Conservation (phyloP, 2,329 filamentous ascomycete species). For the Scopulariopsis brevicaulis region DNA sequence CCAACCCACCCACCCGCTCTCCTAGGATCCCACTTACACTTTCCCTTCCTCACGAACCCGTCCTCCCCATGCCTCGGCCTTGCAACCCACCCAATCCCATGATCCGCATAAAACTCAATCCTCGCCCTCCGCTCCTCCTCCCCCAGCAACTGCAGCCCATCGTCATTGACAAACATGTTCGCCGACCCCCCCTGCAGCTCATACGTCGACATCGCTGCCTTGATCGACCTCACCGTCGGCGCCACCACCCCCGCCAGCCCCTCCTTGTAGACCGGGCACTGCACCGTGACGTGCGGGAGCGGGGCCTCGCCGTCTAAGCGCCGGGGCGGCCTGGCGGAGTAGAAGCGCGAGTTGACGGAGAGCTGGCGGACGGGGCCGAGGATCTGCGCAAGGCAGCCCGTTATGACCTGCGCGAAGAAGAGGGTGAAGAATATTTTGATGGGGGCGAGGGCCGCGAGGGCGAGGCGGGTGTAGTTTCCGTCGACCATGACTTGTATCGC, state of each 20-base stretch:
- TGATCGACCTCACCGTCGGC: slow-evolving; percentile 67
- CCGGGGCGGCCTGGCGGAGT: slow-evolving; percentile 59
- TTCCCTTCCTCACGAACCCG: slow-evolving; percentile 50
- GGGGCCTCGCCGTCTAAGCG: slow-evolving; percentile 38
- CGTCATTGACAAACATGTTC: slow-evolving; percentile 68
- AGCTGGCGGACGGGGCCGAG: slow-evolving; percentile 67
- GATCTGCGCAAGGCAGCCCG: slow-evolving; percentile 64
- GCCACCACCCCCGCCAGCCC: slow-evolving; percentile 63
- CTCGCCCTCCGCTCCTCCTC: slow-evolving; percentile 51
- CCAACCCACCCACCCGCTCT: neutral
- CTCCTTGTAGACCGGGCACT: slow-evolving; percentile 84
- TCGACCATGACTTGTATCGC: slow-evolving; percentile 60
- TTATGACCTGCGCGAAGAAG: slow-evolving; percentile 70
- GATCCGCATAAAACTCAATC: slow-evolving; percentile 57
- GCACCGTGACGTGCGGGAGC: slow-evolving; percentile 68
- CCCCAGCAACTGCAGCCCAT: slow-evolving; percentile 57
- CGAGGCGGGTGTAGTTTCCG: slow-evolving; percentile 47
- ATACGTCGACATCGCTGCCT: slow-evolving; percentile 66
- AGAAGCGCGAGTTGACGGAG: slow-evolving; percentile 68
- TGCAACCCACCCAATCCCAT: slow-evolving; percentile 60
- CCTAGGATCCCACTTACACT: slow-evolving; percentile 22
- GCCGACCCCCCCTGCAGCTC: slow-evolving; percentile 68
- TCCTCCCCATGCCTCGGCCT: slow-evolving; percentile 52
- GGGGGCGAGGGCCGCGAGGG: slow-evolving; percentile 53
- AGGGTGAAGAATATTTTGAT: slow-evolving; percentile 72